A percentile compares a stretch with the other conserved stretches of the same genome.
Conservation (phyloP, 768 basidiomycete genomes). For the Tricholoma hemisulphureum region DNA sequence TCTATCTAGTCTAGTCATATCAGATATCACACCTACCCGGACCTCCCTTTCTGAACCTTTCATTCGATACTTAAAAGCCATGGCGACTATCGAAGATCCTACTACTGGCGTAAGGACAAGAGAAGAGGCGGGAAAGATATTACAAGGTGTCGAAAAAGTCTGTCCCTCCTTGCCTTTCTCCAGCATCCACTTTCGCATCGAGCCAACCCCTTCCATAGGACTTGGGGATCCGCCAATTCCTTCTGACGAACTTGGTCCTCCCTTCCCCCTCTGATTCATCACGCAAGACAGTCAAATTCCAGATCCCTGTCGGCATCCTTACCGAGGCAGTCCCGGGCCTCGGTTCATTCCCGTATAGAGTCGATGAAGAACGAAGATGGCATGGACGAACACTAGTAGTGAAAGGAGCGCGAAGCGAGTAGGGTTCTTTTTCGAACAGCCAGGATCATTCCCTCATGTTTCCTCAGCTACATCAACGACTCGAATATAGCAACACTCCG, state of each 20-base stretch:
- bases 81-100: constrained; percentile 63
- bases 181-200: neutral
- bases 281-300: constrained; percentile 49
- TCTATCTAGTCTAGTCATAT: constrained; percentile 55
- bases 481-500: constrained; percentile 56
- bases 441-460: neutral
- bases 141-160: constrained; percentile 63
- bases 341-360: constrained; percentile 70
- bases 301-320: constrained; percentile 66
- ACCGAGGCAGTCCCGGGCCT: constrained; percentile 54
- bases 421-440: constrained; percentile 11
- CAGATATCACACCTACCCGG: constrained; percentile 74
- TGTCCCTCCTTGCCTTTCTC: neutral
- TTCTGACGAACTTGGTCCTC: constrained; percentile 67
- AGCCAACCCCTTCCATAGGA: constrained; percentile 42
- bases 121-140: constrained; percentile 62
- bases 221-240: constrained; percentile 64
- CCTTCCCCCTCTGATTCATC: constrained; percentile 13
- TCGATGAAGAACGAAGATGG: constrained; percentile 46
- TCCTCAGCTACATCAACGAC: constrained; percentile 63
- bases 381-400: constrained; percentile 63
- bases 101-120: constrained; percentile 44
- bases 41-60: constrained; percentile 59
- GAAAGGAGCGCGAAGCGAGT: constrained; percentile 73
- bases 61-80: constrained; percentile 57